Evolutionary conservation across 768 basidiomycete genomes (phyloP).

Genomic region (Auriscalpium microsporum): DNA sequence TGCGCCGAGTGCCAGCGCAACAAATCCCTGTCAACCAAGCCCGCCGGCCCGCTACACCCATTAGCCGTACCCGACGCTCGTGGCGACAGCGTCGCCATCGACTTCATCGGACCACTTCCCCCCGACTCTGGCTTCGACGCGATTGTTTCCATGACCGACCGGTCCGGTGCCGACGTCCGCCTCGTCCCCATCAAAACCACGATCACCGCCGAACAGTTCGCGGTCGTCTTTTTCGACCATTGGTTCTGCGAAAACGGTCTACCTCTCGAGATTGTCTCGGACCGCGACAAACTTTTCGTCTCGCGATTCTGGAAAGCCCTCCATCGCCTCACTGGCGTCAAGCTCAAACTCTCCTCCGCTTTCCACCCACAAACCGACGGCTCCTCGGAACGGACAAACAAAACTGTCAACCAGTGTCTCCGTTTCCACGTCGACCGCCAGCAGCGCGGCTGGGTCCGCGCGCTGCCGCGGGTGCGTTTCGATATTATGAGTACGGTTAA

Average conservation of each 20-base stretch:
- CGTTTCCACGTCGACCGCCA: constrained; percentile 16
- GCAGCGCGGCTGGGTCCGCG: constrained; percentile 13
- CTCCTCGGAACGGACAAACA: too few species aligned
- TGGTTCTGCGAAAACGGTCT: too few species aligned
- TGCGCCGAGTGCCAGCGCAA: constrained; percentile 15
- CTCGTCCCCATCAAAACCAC: background rate
- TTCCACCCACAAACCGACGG: too few species aligned
- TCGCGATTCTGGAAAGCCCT: constrained; percentile 26
- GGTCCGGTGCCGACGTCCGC: constrained; percentile 10
- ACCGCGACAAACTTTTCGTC: too few species aligned
- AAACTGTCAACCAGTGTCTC: background rate
- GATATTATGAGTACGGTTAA: constrained; percentile 20
- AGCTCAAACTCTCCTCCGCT: too few species aligned
- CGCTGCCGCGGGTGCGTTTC: constrained; percentile 17
- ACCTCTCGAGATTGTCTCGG: too few species aligned
- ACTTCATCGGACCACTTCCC: too few species aligned
- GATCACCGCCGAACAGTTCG: too few species aligned
- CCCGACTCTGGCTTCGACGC: constrained; percentile 14
- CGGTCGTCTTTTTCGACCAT: too few species aligned
- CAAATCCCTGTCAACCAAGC: constrained; percentile 6
- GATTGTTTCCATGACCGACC: constrained; percentile 20
- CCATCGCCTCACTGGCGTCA: constrained; percentile 11
- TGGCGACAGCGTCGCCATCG: constrained; percentile 10
- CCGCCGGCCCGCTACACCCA: constrained; percentile 18
- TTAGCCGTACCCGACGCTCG: constrained; percentile 17